Evolutionary conservation across 2,329 filamentous ascomycete species (phyloP), one percentile per base, ranked within the genome.

Genomic region (Orbilia brochopaga): DNA sequence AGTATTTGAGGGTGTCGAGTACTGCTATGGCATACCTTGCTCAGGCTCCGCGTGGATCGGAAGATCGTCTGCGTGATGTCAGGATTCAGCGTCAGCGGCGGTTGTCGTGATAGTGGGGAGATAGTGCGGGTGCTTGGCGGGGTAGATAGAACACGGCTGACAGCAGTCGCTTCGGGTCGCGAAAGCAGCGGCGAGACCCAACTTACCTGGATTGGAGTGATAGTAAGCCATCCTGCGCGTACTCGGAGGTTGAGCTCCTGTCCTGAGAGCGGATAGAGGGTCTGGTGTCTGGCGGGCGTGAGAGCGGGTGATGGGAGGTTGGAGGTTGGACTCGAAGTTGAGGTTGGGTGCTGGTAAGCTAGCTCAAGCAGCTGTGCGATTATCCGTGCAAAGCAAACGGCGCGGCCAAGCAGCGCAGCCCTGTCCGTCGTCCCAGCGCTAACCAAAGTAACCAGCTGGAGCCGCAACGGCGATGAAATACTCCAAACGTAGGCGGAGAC

Each of bases 1-100:
- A 8, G 32, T 46, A 44, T 44, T 13, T 42, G 37, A 15, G 4
- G 37, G 15, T 42, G 37, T 61, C 7, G 11, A 17, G 42, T 37
- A 11, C 19, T 40, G 40, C 23, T 10, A 23, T 23, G 15, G 44
- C 44, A 48, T 72, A 72, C 67, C 67, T 72, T 72, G 67, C 37
- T 72, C 67, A 11, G 67, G 67, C 53, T 72, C 67, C 17, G 67
- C 67, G 35, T 72, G 67, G 37, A 72, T 72, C 54, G 67, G 67
- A 32, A 72, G 60, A 40, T 72, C 67, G 44, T 72, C 67, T 72
- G 48, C 24, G 30, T 11, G 37, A 60, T 58, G 51, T 42, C 35
- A 27, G 32, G 21, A 27, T 27, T 55, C 32, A 19, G 51, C 37
- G 67, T 72, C 60, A 72, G 67, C 60, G 21, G 35, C 40, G 19